Percentiles rank a stretch among this genome's conserved stretches.
phyloP scores from a whole-genome alignment of 2,329 filamentous ascomycete species.

The Cladosporium colombiae region DNA sequence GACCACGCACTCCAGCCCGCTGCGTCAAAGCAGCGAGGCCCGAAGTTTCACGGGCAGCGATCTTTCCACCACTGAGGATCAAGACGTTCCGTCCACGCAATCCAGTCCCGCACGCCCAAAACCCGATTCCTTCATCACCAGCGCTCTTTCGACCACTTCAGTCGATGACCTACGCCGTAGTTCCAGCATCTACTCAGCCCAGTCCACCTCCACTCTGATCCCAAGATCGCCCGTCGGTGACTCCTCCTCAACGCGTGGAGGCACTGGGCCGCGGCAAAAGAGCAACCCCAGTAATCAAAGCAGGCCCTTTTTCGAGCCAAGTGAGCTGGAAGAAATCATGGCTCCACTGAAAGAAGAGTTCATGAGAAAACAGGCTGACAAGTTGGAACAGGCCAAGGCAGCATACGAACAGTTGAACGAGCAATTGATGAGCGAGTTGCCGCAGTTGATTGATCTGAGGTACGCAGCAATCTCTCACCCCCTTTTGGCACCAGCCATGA shows the following conservation, averaged over 20 bases:
- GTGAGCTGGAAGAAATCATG: slow-evolving; percentile 38
- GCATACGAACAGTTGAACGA: slow-evolving; percentile 98
- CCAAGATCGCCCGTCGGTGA: not conserved
- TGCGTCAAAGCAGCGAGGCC: not conserved
- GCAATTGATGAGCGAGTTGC: slow-evolving; percentile 87
- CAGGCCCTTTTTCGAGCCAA: slow-evolving; percentile 36
- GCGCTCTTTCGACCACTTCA: not conserved
- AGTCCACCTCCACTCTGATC: not conserved
- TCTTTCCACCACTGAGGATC: not conserved
- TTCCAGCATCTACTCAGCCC: slow-evolving; percentile 9
- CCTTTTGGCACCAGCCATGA: too few relatives aligned
- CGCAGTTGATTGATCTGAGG: slow-evolving; percentile 92
- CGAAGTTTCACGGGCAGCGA: not conserved
- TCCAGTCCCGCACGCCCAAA: not conserved
- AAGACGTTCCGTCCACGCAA: not conserved
- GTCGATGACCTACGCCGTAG: not conserved
- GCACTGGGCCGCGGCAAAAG: slow-evolving; percentile 12
- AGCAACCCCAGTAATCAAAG: not conserved
- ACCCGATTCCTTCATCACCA: not conserved
- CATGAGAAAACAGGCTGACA: slow-evolving; percentile 35
- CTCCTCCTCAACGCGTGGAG: slow-evolving; percentile 22
- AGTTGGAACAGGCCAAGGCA: slow-evolving; percentile 61
- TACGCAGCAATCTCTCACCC: too few relatives aligned
- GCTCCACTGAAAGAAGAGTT: slow-evolving; percentile 32
- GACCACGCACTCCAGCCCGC: not conserved